Conservation (phyloP, 768 basidiomycete genomes). For the Leccinum imitatum region DNA sequence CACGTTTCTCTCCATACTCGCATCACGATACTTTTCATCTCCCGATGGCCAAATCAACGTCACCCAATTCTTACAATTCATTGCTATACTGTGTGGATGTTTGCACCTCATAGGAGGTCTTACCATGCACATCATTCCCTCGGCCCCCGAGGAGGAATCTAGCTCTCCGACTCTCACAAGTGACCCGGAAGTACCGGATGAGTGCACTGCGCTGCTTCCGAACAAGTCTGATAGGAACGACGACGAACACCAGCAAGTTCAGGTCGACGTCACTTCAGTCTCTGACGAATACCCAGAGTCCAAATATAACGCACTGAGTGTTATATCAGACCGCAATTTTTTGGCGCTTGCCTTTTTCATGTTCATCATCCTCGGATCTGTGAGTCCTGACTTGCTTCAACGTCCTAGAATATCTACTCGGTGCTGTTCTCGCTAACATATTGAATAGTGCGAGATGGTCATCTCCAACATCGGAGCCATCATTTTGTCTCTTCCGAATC, state of each 20-base stretch:
- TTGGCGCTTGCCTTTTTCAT: constrained; percentile 60
- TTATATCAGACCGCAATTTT: constrained; percentile 58
- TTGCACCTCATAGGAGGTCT: constrained; percentile 57
- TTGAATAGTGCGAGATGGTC: constrained; percentile 69
- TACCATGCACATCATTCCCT: constrained; percentile 34
- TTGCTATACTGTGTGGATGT: constrained; percentile 52
- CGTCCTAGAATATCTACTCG: background rate
- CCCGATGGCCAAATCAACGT: constrained; percentile 44
- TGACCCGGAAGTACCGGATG: constrained; percentile 26
- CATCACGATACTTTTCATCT: constrained; percentile 59
- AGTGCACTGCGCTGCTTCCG: constrained; percentile 32
- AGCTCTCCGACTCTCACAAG: background rate
- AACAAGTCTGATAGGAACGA: constrained; percentile 20
- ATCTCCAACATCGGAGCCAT: constrained; percentile 82
- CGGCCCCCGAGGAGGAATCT: constrained; percentile 10
- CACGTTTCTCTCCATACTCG: constrained; percentile 64
- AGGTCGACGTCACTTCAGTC: constrained; percentile 25
- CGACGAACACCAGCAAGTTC: constrained; percentile 14
- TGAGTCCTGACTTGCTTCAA: constrained; percentile 37
- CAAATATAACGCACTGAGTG: constrained; percentile 35
- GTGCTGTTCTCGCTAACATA: background rate
- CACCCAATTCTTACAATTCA: constrained; percentile 52
- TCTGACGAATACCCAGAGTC: constrained; percentile 18
- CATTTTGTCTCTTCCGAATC: constrained; percentile 56
- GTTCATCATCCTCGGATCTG: constrained; percentile 62